These are phyloP conservation scores for Pisolithus albus DNA, from an alignment of 768 basidiomycete species.

Conservation along the genomic window DNA sequence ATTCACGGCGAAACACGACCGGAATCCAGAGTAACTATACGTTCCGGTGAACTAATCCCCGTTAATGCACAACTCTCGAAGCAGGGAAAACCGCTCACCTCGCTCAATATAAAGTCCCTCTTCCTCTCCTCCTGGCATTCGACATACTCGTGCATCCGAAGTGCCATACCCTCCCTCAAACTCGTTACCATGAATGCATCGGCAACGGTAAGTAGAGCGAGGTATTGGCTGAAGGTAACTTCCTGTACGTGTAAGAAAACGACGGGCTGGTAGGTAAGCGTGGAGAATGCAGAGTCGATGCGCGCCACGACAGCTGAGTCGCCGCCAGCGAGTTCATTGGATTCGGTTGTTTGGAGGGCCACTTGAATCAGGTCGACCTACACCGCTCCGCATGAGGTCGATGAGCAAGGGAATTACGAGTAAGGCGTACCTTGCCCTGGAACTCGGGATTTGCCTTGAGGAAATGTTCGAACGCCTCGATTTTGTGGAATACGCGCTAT, in stretches of 20 bases:
- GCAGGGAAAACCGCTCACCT: conserved; percentile 37
- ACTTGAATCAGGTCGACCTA: conserved; percentile 82
- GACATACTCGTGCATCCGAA: conserved; percentile 74
- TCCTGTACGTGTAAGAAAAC: conserved; percentile 83
- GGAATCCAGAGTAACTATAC: conserved; percentile 81
- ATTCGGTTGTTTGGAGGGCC: conserved; percentile 74
- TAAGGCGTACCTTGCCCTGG: conserved; percentile 53
- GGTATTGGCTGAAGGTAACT: conserved; percentile 78
- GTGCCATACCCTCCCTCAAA: conserved; percentile 83
- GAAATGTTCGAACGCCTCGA: conserved; percentile 78
- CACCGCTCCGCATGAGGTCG: too few species aligned
- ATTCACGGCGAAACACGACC: conserved; percentile 80
- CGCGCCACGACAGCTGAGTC: conserved; percentile 69
- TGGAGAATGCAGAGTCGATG: conserved; percentile 79
- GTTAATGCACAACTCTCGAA: not conserved
- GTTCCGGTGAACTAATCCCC: conserved; percentile 70
- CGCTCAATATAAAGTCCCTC: conserved; percentile 71
- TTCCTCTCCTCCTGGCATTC: conserved; percentile 71
- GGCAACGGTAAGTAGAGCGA: conserved; percentile 73
- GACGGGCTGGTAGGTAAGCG: conserved; percentile 80
- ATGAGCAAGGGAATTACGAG: not conserved
- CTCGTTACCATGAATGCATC: conserved; percentile 84
- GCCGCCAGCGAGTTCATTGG: conserved; percentile 65
- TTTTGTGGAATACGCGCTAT: conserved; percentile 73
- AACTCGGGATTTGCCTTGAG: conserved; percentile 71